Percentiles rank a stretch among this genome's conserved stretches.
phyloP scores from a whole-genome alignment of 2,329 filamentous ascomycete species.

The Monosporascus sp. region DNA sequence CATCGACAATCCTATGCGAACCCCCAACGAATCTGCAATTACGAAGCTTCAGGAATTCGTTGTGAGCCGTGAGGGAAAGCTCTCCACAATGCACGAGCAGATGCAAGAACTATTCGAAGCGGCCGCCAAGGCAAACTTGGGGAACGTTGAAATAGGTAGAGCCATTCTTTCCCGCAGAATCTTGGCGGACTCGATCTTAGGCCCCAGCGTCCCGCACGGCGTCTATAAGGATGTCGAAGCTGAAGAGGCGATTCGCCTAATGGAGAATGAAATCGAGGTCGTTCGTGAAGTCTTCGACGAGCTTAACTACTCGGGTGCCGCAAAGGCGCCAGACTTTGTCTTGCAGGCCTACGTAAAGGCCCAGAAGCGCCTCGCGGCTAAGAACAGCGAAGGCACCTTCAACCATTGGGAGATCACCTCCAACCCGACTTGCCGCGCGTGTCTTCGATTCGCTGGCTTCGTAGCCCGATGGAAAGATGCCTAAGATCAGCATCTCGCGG shows the following conservation, averaged over 20 bases:
- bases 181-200: slow-evolving; percentile 18
- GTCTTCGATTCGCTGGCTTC: slow-evolving; percentile 15
- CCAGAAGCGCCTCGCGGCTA: slow-evolving; percentile 9
- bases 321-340: slow-evolving; percentile 17
- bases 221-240: slow-evolving; percentile 22
- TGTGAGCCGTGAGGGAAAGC: slow-evolving; percentile 19
- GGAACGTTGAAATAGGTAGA: slow-evolving; percentile 17
- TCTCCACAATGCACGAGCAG: slow-evolving; percentile 15
- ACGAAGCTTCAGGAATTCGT: slow-evolving; percentile 20
- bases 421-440: slow-evolving; percentile 5
- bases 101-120: slow-evolving; percentile 23
- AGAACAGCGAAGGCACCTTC: slow-evolving; percentile 4
- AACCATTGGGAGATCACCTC: not conserved
- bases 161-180: slow-evolving; percentile 22
- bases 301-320: slow-evolving; percentile 11
- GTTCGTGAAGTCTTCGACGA: slow-evolving; percentile 15
- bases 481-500: not conserved
- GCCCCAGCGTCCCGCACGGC: slow-evolving; percentile 7
- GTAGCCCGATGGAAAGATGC: slow-evolving; percentile 16
- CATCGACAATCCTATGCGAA: not conserved
- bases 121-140: slow-evolving; percentile 17
- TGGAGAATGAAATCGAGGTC: slow-evolving; percentile 18
- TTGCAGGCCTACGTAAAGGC: slow-evolving; percentile 14
- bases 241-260: slow-evolving; percentile 22
- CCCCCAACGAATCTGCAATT: slow-evolving; percentile 6